phyloP scores from a whole-genome alignment of 1,284 basidiomycete species.

The Megacollybia platyphylla region DNA sequence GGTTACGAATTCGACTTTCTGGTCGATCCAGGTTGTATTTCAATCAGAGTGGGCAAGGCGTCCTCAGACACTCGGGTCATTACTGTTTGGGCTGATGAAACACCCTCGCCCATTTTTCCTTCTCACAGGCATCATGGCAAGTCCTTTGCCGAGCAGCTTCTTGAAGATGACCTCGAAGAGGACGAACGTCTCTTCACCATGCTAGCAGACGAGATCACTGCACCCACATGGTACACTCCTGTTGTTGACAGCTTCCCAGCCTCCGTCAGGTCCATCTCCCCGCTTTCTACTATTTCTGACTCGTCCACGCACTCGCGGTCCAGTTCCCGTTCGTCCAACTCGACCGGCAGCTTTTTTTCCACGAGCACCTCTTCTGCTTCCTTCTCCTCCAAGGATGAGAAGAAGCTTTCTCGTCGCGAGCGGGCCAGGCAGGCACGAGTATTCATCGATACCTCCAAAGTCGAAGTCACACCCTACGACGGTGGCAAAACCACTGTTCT shows the following conservation, averaged over 20 bases:
- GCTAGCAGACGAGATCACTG: constrained; percentile 56
- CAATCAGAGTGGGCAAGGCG: constrained; percentile 39
- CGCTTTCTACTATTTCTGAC: constrained; percentile 45
- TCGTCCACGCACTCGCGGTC: constrained; percentile 58
- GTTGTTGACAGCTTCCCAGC: constrained; percentile 43
- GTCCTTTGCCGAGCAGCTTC: constrained; percentile 59
- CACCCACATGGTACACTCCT: constrained; percentile 57
- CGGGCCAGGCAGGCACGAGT: constrained; percentile 52
- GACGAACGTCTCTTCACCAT: constrained; percentile 62
- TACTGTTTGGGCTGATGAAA: constrained; percentile 54
- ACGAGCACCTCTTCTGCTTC: constrained; percentile 28
- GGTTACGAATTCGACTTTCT: constrained; percentile 63
- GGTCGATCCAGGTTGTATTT: constrained; percentile 65
- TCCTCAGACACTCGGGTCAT: constrained; percentile 25
- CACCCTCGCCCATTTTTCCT: constrained; percentile 14
- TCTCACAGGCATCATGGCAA: constrained; percentile 19
- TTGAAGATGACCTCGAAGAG: constrained; percentile 53
- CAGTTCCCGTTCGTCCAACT: constrained; percentile 62
- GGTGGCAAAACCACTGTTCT: constrained; percentile 77
- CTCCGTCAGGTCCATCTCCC: constrained; percentile 39
- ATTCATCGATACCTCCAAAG: constrained; percentile 59
- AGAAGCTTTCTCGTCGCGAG: constrained; percentile 51
- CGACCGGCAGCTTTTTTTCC: constrained; percentile 50
- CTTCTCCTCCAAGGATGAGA: constrained; percentile 20
- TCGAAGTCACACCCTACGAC: constrained; percentile 69